Base-by-base conservation (phyloP, 139 green algal species). In the Micractinium conductrix region DNA sequence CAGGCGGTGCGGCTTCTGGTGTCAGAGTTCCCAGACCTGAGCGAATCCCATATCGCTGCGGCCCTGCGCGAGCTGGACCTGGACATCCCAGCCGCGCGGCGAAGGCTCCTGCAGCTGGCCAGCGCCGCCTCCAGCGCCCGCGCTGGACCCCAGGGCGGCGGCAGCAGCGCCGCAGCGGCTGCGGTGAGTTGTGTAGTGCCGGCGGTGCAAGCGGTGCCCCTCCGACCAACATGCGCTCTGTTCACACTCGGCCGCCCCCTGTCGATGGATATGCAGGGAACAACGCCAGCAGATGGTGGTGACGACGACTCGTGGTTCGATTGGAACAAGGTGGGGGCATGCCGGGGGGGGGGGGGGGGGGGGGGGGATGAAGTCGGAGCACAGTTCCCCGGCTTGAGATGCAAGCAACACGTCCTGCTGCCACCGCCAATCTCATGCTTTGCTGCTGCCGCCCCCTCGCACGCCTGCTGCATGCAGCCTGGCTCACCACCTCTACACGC, bases 1-100 rank as follows among this genome's bases (percentile, higher is more conserved):
- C 58, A 82, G 63, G 76, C 76, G 21, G 26, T 71, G 42, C 44
- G 21, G 6, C 76, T 82, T 14, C 58, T 82, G 40, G 30, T n/a
- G 37, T 55, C 76, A 24, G 76, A 82, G 58, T 82, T 82, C 30
- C 76, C 76, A 24, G 76, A 82, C 38, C 6, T 35, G 7, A 38
- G 38, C 0, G 9, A 17, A 4, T 22, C 24, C 14, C 24, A 43
- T 8, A 55, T 82, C 42, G 55, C 72, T 55, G 5, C 38, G 2
- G 76, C 42, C 12, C 76, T 82, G 76, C 38, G 76, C n/a, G 40
- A 82, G 40, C 44, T 42, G 21, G 76, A 71, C 21, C 40, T 71
- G 6, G 76, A 82, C 30, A 55, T 82, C 10, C 42, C 58, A 37
- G 58, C 40, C 21, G 76, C 76, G 0, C 76, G 76, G 38, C 76